Evolutionary conservation across 2,329 filamentous ascomycete genomes (phyloP), one percentile per base, ranked within the genome.

Genomic region (Penicillium thymicola): DNA sequence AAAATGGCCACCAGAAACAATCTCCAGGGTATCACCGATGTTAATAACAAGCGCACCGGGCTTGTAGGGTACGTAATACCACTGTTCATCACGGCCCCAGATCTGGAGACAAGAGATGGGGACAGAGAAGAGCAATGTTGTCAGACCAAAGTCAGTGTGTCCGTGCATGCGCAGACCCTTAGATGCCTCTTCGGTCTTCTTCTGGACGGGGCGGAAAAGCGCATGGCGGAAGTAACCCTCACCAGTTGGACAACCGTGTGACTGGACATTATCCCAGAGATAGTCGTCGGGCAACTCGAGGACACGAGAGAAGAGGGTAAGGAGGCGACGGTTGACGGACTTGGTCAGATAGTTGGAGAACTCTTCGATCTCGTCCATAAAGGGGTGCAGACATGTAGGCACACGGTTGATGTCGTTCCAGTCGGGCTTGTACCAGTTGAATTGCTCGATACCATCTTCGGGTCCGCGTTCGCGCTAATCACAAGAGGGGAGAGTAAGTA

Each of bases 381-480:
- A 79, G 0, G 79, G 78, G 52, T 75, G 72, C 1, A 81, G 65
- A 48, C 79, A 81, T n/a, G 58, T 72, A 1, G 80, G 80, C 0
- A 75, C 69, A 8, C 76, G 67, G 46, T 73, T 65, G 23, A 68
- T 59, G 55, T 77, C 68, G 57, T 76, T 68, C 74, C 76, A 81
- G 45, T 82, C 78, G 1, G 65, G 66, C 25, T 72, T 75, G 68
- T 82, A 82, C 75, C 76, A 82, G 67, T 82, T 82, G 68, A 82
- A 82, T 57, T 82, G 80, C 59, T 82, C 80, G 52, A 82, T 82
- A 3, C 79, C 79, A 61, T 82, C 80, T 16, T 72, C 65, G 13
- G 71, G 63, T 2, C 76, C 78, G 2, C 71, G 73, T 38, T 76
- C 66, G 44, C 78, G 76, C 74, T 78, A 48, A 49, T 34, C 51